A percentile compares a stretch with the other conserved stretches of the same genome.
phyloP scores from a whole-genome alignment of 768 basidiomycete species.

The Daedaleopsis sinensis region DNA sequence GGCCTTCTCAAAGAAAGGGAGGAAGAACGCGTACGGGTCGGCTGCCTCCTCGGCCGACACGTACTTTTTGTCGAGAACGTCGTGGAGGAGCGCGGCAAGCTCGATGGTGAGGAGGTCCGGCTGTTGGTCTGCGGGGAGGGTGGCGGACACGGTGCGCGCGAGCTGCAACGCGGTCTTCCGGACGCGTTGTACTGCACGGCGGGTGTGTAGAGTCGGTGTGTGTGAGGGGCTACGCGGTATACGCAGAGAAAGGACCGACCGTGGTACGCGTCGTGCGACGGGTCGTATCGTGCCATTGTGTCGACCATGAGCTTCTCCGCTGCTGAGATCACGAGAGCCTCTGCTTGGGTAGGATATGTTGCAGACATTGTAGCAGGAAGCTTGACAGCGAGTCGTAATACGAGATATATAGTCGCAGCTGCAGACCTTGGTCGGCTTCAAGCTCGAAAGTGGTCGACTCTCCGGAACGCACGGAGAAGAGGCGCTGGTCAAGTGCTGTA shows the following conservation, averaged over 20 bases:
- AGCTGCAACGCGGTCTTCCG: constrained; percentile 74
- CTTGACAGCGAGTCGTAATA: not conserved
- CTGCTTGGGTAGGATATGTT: constrained; percentile 53
- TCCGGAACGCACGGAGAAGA: not conserved
- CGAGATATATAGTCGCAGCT: not conserved
- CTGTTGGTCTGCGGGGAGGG: constrained; percentile 29
- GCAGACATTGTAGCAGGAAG: constrained; percentile 5
- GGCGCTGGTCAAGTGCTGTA: not conserved
- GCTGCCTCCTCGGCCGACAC: constrained; percentile 53
- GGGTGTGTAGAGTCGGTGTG: not conserved
- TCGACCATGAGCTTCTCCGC: constrained; percentile 73
- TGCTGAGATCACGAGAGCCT: constrained; percentile 53
- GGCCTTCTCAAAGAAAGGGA: constrained; percentile 58
- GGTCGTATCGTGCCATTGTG: constrained; percentile 77
- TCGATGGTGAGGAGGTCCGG: constrained; percentile 81
- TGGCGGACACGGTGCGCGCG: constrained; percentile 48
- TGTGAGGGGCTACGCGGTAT: not conserved
- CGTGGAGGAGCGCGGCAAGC: constrained; percentile 86
- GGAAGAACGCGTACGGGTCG: constrained; percentile 67
- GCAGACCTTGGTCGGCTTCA: not conserved
- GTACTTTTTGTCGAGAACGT: constrained; percentile 88
- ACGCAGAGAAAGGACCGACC: constrained; percentile 47
- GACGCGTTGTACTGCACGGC: constrained; percentile 72
- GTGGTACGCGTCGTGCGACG: constrained; percentile 80
- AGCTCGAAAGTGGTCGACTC: not conserved